These are phyloP conservation scores for Calonectria crousiana DNA, from an alignment of 2,329 filamentous ascomycete genomes.

Conservation along the genomic window DNA sequence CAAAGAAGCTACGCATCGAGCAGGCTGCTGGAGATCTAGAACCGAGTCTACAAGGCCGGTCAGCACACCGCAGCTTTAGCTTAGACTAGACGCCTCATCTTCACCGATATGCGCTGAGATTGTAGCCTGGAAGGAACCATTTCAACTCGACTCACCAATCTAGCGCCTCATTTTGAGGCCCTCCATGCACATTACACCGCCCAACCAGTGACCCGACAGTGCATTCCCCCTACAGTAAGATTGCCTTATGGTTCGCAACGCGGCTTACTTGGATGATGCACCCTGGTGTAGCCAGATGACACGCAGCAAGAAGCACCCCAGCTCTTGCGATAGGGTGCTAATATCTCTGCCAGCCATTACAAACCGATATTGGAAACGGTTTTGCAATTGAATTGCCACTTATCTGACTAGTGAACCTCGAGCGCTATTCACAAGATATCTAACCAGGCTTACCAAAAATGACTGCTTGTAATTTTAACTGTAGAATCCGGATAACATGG, in stretches of 20 bases:
- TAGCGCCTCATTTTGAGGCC: not conserved
- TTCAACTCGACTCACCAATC: not conserved
- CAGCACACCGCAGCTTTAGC: not conserved
- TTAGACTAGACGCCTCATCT: not conserved
- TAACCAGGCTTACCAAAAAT: not conserved
- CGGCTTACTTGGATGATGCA: not conserved
- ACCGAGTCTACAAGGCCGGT: not conserved
- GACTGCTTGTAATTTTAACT: not conserved
- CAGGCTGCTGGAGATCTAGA: not conserved
- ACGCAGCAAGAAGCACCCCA: not conserved
- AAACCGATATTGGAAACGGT: not conserved
- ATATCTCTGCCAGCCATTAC: not conserved
- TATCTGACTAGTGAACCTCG: not conserved
- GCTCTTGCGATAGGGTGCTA: not conserved
- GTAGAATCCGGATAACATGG: not conserved
- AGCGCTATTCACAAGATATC: not conserved
- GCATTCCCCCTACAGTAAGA: not conserved
- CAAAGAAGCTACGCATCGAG: not conserved
- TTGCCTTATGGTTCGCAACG: not conserved
- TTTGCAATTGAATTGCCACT: not conserved
- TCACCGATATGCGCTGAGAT: not conserved
- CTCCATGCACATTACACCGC: not conserved
- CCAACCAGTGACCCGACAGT: not conserved
- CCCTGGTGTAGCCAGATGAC: not conserved
- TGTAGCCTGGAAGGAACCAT: not conserved